Conservation (phyloP, 2,329 filamentous ascomycete genomes). For the Ophiostoma ulmi region DNA sequence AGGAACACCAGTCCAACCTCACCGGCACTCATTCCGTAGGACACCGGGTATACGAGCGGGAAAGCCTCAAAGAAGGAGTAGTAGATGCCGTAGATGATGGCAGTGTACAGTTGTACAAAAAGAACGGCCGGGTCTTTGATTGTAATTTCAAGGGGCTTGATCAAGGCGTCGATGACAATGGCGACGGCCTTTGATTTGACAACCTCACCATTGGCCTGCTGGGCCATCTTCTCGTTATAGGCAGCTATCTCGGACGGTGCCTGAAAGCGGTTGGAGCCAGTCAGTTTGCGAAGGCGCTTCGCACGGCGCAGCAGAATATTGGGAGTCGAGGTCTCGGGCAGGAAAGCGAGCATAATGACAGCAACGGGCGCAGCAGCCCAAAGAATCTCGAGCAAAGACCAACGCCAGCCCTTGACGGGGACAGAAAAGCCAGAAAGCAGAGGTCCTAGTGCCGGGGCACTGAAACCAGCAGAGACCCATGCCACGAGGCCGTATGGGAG, state of each 20-base stretch:
- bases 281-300: constrained; percentile 46
- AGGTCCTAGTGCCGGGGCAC: constrained; percentile 57
- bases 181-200: constrained; percentile 28
- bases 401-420: constrained; percentile 35
- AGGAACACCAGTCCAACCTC: constrained; percentile 57
- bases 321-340: constrained; percentile 40
- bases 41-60: constrained; percentile 55
- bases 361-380: constrained; percentile 42
- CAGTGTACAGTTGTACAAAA: constrained; percentile 58
- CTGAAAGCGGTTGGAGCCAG: constrained; percentile 52
- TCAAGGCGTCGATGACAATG: constrained; percentile 51
- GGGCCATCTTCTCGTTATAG: constrained; percentile 5
- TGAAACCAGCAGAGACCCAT: constrained; percentile 50
- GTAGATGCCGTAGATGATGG: constrained; percentile 58
- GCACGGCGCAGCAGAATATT: constrained; percentile 54
- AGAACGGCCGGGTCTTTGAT: constrained; percentile 57
- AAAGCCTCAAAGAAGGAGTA: constrained; percentile 64
- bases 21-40: constrained; percentile 56
- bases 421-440: constrained; percentile 36
- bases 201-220: constrained; percentile 39
- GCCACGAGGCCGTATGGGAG: constrained; percentile 74
- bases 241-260: constrained; percentile 56
- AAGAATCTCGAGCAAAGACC: constrained; percentile 35
- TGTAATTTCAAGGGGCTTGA: constrained; percentile 51
- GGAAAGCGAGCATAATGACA: constrained; percentile 32